Evolutionary conservation across 192 early-diverging fungal genomes (phyloP).

Genomic region (Chytriomyces sp.): DNA sequence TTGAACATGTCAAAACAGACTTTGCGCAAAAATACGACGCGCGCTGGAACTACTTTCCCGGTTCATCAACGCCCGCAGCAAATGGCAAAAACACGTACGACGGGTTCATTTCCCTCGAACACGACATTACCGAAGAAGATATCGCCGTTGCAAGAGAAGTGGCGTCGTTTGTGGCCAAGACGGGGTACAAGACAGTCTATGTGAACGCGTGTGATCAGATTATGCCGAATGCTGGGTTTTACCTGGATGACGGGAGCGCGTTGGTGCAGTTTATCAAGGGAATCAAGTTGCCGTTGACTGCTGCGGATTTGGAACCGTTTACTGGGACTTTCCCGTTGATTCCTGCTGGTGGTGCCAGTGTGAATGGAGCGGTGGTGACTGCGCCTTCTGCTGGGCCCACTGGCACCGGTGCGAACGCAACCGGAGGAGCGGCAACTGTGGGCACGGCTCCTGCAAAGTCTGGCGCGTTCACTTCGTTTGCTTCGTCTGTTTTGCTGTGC

Average conservation of each 20-base stretch:
- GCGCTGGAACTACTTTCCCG: slow-evolving; percentile 29
- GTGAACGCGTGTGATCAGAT: slow-evolving; percentile 34
- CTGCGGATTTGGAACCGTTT: slow-evolving; percentile 7
- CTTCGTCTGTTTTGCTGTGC: no score
- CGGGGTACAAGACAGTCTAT: slow-evolving; percentile 14
- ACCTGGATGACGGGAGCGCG: slow-evolving; percentile 20
- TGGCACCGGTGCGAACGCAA: not conserved
- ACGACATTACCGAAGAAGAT: slow-evolving; percentile 28
- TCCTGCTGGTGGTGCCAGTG: slow-evolving; percentile 8
- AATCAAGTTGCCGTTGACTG: slow-evolving; percentile 31
- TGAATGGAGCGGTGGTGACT: not conserved
- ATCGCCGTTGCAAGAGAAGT: slow-evolving; percentile 2
- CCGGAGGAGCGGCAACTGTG: not conserved
- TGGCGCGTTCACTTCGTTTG: no score
- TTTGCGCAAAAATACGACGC: slow-evolving; percentile 23
- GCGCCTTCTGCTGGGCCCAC: not conserved
- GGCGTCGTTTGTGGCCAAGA: not conserved
- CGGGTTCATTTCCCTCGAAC: slow-evolving; percentile 38
- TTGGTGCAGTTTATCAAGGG: slow-evolving; percentile 35
- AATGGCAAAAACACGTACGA: slow-evolving; percentile 11
- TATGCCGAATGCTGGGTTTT: slow-evolving; percentile 15
- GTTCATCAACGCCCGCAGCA: not conserved
- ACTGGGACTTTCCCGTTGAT: not conserved
- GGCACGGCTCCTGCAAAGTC: not conserved
- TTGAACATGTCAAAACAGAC: slow-evolving; percentile 3